Evolutionary conservation across 345 rosid species (phyloP), one percentile per base, ranked within the genome.

Genomic region (Eucalyptus curtisii): DNA sequence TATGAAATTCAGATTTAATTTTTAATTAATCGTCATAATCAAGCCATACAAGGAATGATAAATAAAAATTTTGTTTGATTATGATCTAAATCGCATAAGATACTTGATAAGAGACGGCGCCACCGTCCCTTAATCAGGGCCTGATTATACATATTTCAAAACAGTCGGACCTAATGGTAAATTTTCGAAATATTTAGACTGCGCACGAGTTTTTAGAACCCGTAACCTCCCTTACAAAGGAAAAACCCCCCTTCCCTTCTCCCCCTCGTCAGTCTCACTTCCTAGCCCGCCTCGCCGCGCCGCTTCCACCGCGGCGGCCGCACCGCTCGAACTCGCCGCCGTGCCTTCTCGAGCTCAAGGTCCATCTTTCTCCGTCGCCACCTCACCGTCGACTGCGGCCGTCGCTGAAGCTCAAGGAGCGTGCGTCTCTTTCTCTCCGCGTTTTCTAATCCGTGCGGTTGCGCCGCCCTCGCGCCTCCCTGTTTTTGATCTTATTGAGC

Each of bases 31-130:
- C 42, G 8, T 66, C 42, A 16, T 31, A 15, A 66, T 4, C 42
- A 31, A 66, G 4, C 20, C 80, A 4, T 17, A 16, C 2, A 17
- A 17, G 33, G 24, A 6, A 68, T 5, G 22, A 33, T 17, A 1
- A 33, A 68, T 33, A 33, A 68, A 8, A 4, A 0, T 8, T 19
- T 9, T 37, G 0, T 2, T 3, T 19, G 25, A 33, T 37, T 71
- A 71, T 5, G 81, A 71, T 71, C 45, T 1, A 37, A 71, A 37
- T 52, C 9, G 57, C 57, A 20, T 52, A 20, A 20, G 4, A 52
- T 20, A 20, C 57, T 52, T 8, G 57, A 52, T 52, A 19, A 9
- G 57, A 52, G 57, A 52, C 5, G 57, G 57, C 25, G 57, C 1
- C 79, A 0, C 10, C 6, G 79, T n/a, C 42, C 3, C 42, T 5